Conservation (phyloP, 1,139 yeast species). For the Geotrichum histeridarum region DNA sequence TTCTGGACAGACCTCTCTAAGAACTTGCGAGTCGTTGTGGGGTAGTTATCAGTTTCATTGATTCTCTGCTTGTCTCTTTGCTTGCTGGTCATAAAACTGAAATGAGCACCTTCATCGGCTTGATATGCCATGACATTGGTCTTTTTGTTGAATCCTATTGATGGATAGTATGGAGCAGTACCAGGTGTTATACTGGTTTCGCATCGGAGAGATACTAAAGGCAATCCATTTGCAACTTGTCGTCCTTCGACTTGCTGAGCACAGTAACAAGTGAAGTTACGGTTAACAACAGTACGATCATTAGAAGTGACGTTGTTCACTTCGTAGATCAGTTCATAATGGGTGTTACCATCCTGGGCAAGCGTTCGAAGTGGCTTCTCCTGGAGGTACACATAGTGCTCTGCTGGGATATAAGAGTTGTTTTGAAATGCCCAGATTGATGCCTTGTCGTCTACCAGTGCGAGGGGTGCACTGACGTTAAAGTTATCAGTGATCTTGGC, state of each 20-base stretch:
- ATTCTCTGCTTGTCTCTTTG: slow-evolving; percentile 4
- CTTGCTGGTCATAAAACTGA: slow-evolving; percentile 1
- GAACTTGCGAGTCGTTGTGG: neutral
- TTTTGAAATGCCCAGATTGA: neutral
- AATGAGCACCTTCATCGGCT: neutral
- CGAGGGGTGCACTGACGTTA: slow-evolving; percentile 3
- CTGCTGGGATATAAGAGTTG: slow-evolving; percentile 6
- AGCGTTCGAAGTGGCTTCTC: neutral
- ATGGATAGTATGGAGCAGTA: neutral
- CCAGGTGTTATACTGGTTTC: neutral
- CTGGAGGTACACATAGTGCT: neutral
- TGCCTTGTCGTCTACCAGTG: neutral
- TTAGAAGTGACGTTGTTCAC: neutral
- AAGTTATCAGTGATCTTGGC: neutral
- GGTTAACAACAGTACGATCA: neutral
- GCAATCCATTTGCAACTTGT: neutral
- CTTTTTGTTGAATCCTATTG: slow-evolving; percentile 3
- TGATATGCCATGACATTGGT: neutral
- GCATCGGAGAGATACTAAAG: neutral
- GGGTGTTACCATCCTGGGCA: neutral
- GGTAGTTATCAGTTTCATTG: neutral
- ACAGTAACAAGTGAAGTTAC: slow-evolving; percentile 1
- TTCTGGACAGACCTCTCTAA: neutral
- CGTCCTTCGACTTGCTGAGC: slow-evolving; percentile 1
- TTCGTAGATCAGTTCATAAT: neutral